A percentile compares a stretch with the other conserved stretches of the same genome.
phyloP scores from a whole-genome alignment of 805 yeast genomes.

The Pichia phayaonensis region DNA sequence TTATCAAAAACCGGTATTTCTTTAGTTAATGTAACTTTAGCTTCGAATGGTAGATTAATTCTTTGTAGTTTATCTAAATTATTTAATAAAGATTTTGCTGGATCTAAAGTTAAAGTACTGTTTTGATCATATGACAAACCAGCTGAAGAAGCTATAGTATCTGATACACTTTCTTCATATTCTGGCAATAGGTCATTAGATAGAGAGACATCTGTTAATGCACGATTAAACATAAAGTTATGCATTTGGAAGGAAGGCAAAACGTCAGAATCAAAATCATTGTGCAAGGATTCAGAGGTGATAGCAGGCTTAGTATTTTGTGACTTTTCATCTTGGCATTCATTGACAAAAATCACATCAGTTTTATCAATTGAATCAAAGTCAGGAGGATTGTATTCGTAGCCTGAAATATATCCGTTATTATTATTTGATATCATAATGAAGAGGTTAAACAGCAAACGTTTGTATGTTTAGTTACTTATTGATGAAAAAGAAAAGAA shows the following conservation, averaged over 20 bases:
- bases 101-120: constrained; percentile 3
- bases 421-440: not conserved
- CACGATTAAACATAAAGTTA: constrained; percentile 30
- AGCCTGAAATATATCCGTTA: not conserved
- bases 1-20: constrained; percentile 26
- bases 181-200: constrained; percentile 14
- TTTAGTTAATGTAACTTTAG: constrained; percentile 31
- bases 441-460: not conserved
- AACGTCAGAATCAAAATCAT: not conserved
- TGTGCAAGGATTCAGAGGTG: not conserved
- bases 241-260: constrained; percentile 63
- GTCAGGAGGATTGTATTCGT: not conserved
- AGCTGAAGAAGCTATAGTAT: constrained; percentile 2
- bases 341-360: not conserved
- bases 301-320: not conserved
- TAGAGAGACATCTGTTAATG: constrained; percentile 10
- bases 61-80: constrained; percentile 16
- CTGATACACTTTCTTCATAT: constrained; percentile 13
- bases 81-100: constrained; percentile 16
- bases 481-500: not conserved
- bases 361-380: not conserved
- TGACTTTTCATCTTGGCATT: not conserved
- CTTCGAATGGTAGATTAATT: constrained; percentile 5
- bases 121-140: constrained; percentile 8
- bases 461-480: not conserved